These are phyloP conservation scores for Lepidium didymum DNA, from an alignment of 345 rosid genomes.

Conservation along the genomic window DNA sequence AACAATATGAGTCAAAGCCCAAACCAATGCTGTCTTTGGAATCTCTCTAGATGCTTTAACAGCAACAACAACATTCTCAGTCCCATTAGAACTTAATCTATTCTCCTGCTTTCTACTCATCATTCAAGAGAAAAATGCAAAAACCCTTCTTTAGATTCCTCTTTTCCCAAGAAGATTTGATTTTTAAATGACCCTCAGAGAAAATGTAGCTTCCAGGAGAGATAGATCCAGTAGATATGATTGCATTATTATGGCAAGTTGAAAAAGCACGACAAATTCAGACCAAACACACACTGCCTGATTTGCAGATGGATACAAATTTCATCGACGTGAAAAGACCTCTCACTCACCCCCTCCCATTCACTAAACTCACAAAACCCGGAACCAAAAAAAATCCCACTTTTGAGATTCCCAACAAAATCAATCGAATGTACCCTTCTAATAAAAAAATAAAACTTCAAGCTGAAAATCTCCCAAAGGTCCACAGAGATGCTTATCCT, in stretches of 20 bases:
- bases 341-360: conserved; percentile 26
- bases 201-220: neutral
- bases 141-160: neutral
- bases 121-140: conserved; percentile 37
- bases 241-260: conserved; percentile 25
- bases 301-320: conserved; percentile 29
- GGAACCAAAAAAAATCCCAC: neutral
- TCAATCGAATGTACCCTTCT: conserved; percentile 25
- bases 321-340: conserved; percentile 42
- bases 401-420: conserved; percentile 16
- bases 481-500: neutral
- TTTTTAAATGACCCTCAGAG: neutral
- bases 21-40: conserved; percentile 80
- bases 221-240: neutral
- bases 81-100: conserved; percentile 35
- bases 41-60: conserved; percentile 96
- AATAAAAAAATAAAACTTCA: conserved; percentile 7
- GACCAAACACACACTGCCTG: conserved; percentile 27
- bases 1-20: conserved; percentile 98
- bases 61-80: conserved; percentile 83
- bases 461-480: conserved; percentile 2
- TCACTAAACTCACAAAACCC: conserved; percentile 25
- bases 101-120: conserved; percentile 54
- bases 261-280: conserved; percentile 27
- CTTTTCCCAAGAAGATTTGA: neutral